Conservation (phyloP, 1,139 yeast genomes). For the Fermentozyma sake region DNA sequence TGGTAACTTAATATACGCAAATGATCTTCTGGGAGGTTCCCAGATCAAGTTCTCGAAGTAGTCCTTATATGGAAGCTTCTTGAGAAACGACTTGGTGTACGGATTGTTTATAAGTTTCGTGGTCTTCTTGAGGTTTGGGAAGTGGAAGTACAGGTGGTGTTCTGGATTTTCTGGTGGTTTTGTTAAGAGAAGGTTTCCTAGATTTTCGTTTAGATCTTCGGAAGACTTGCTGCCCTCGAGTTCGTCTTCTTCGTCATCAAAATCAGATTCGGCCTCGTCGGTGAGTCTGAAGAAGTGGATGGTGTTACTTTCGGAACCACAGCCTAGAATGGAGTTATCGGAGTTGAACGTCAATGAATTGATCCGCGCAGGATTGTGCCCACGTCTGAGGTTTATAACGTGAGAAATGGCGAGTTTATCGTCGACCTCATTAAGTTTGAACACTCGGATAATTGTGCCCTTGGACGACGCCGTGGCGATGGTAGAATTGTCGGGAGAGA, state of each 20-base stretch:
- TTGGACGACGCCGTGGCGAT: slow-evolving; percentile 68
- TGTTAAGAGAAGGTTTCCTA: slow-evolving; percentile 38
- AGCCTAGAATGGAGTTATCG: slow-evolving; percentile 51
- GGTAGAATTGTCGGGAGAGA: slow-evolving; percentile 48
- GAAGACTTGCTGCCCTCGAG: slow-evolving; percentile 4
- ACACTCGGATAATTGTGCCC: slow-evolving; percentile 67
- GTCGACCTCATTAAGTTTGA: slow-evolving; percentile 15
- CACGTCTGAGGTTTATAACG: slow-evolving; percentile 60
- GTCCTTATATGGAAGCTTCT: slow-evolving; percentile 39
- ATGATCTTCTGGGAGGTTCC: slow-evolving; percentile 44
- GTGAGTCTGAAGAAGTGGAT: slow-evolving; percentile 57
- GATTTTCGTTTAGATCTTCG: slow-evolving; percentile 15
- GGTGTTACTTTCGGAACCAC: slow-evolving; percentile 65
- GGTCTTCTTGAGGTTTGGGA: slow-evolving; percentile 12
- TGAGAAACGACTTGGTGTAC: slow-evolving; percentile 37
- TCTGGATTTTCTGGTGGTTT: slow-evolving; percentile 14
- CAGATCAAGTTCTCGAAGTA: slow-evolving; percentile 40
- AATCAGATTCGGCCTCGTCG: slow-evolving; percentile 7
- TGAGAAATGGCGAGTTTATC: slow-evolving; percentile 24
- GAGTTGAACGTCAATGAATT: slow-evolving; percentile 51
- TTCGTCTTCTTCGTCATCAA: slow-evolving; percentile 7
- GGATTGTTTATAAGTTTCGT: slow-evolving; percentile 25
- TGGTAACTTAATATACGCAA: slow-evolving; percentile 39
- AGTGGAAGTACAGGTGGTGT: slow-evolving; percentile 7
- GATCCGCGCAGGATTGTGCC: slow-evolving; percentile 58